phyloP scores from a whole-genome alignment of 306 rosid species.

The Fragaria vesca region DNA sequence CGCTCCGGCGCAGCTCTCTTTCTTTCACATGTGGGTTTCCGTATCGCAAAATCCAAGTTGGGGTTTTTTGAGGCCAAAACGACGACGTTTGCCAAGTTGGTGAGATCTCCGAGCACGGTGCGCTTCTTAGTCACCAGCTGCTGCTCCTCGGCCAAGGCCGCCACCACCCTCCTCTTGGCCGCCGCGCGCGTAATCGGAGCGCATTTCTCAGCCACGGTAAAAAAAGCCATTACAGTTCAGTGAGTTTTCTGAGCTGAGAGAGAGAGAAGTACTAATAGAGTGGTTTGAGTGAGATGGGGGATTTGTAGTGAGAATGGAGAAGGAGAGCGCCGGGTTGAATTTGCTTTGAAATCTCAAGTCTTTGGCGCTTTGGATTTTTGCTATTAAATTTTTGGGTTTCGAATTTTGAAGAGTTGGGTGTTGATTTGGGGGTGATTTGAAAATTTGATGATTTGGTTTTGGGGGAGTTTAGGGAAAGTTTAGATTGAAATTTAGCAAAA shows the following conservation, averaged over 20 bases:
- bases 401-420: neutral
- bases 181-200: conserved; percentile 56
- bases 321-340: neutral
- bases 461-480: neutral
- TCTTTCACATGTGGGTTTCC: conserved; percentile 21
- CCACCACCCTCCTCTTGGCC: conserved; percentile 56
- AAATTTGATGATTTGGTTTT: neutral
- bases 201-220: conserved; percentile 29
- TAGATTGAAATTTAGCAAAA: neutral
- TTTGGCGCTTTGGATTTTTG: neutral
- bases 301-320: conserved; percentile 16
- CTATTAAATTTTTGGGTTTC: neutral
- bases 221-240: neutral
- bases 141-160: conserved; percentile 38
- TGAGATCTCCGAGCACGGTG: conserved; percentile 65
- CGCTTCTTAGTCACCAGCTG: conserved; percentile 48
- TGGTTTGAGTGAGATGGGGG: neutral
- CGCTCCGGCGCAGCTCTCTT: conserved; percentile 3
- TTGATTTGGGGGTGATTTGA: neutral
- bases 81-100: conserved; percentile 32
- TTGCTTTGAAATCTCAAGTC: neutral
- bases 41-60: conserved; percentile 9
- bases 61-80: conserved; percentile 7
- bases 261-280: neutral
- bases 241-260: too few species aligned